A percentile compares a stretch with the other conserved stretches of the same genome.
These are phyloP conservation scores for Lactifluus volemus DNA, from an alignment of 768 basidiomycete species.

Conservation along the genomic window DNA sequence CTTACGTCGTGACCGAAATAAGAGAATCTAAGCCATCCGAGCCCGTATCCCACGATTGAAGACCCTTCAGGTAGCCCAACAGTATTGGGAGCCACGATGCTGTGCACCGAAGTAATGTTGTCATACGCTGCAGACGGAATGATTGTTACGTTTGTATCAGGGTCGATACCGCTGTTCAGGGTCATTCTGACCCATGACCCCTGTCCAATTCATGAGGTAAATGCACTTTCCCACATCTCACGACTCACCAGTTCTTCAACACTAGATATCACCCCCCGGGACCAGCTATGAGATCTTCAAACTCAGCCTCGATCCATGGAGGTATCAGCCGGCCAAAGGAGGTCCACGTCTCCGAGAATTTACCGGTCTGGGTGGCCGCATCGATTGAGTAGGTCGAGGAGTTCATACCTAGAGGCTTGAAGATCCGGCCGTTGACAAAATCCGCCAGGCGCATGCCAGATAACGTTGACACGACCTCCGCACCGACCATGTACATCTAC, in stretches of 20 bases:
- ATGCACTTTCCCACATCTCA: background rate
- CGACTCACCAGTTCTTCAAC: slow-evolving; percentile 34
- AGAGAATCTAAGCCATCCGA: slow-evolving; percentile 35
- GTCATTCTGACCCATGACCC: slow-evolving; percentile 32
- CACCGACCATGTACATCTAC: slow-evolving; percentile 33
- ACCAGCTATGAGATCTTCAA: slow-evolving; percentile 27
- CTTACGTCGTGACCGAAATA: slow-evolving; percentile 35
- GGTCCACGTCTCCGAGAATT: slow-evolving; percentile 29
- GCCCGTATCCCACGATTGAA: slow-evolving; percentile 30
- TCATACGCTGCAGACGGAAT: slow-evolving; percentile 27
- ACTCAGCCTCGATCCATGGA: slow-evolving; percentile 24
- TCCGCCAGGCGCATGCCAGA: slow-evolving; percentile 27
- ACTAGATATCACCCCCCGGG: slow-evolving; percentile 38
- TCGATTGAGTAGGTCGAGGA: slow-evolving; percentile 31
- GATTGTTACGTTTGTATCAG: slow-evolving; percentile 26
- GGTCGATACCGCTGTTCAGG: slow-evolving; percentile 29
- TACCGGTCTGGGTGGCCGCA: slow-evolving; percentile 28
- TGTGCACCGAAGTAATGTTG: slow-evolving; percentile 27
- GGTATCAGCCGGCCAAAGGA: slow-evolving; percentile 28
- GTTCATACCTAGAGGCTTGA: slow-evolving; percentile 34
- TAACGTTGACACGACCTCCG: slow-evolving; percentile 30
- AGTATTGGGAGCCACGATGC: slow-evolving; percentile 20
- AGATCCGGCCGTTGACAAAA: slow-evolving; percentile 36
- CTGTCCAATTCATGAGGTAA: slow-evolving; percentile 21
- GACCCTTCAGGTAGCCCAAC: slow-evolving; percentile 14